These are phyloP conservation scores for Monosporascus sp. DNA, from an alignment of 2,329 filamentous ascomycete species.

Conservation along the genomic window DNA sequence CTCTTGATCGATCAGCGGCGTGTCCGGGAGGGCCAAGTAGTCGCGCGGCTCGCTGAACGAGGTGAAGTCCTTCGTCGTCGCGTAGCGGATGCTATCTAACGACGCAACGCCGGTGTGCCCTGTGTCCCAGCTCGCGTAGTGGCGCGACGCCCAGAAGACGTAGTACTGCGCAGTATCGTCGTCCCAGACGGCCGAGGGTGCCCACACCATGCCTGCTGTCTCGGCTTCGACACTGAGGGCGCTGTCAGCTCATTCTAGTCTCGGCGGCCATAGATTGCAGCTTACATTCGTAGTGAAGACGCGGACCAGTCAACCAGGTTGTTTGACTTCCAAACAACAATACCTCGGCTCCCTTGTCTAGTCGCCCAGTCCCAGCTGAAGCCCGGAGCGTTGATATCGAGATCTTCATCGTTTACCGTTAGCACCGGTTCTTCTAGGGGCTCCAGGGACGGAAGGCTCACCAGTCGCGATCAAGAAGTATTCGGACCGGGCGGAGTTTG, in stretches of 20 bases:
- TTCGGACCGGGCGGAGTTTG: constrained; percentile 27
- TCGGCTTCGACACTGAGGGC: constrained; percentile 20
- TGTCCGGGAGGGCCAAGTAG: constrained; percentile 35
- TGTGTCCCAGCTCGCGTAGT: constrained; percentile 37
- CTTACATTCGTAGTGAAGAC: constrained; percentile 16
- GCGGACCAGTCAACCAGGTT: constrained; percentile 30
- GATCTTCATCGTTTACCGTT: constrained; percentile 18
- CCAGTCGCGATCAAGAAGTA: constrained; percentile 31
- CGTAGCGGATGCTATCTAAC: constrained; percentile 40
- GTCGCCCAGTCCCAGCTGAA: constrained; percentile 32
- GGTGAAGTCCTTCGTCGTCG: constrained; percentile 44
- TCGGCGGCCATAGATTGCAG: background rate
- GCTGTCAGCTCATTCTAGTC: background rate
- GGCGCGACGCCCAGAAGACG: constrained; percentile 42
- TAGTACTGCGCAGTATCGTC: constrained; percentile 33
- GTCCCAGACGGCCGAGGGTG: constrained; percentile 32
- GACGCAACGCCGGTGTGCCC: constrained; percentile 37
- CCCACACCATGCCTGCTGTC: constrained; percentile 33
- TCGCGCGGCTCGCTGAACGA: constrained; percentile 39
- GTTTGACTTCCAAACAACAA: constrained; percentile 32
- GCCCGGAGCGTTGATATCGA: constrained; percentile 28
- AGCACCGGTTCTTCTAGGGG: background rate
- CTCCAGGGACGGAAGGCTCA: constrained; percentile 6
- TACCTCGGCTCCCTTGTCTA: constrained; percentile 27
- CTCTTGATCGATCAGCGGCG: constrained; percentile 44